phyloP scores from a whole-genome alignment of 2,329 filamentous ascomycete genomes.

The Trichothecium roseum region DNA sequence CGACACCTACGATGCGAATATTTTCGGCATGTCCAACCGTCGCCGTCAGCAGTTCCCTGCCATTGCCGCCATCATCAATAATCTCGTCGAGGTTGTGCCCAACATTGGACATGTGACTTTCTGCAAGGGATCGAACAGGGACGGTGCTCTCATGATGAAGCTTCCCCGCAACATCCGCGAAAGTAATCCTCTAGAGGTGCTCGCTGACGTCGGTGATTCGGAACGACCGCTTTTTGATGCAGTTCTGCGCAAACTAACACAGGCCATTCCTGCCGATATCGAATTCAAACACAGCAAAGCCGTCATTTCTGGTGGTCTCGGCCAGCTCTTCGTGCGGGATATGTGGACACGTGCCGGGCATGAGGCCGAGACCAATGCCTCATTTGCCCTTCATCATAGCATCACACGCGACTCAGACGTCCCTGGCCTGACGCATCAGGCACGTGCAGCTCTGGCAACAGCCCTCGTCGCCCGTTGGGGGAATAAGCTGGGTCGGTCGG shows the following conservation, averaged over 20 bases:
- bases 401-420: conserved; percentile 56
- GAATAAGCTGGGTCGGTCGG: conserved; percentile 41
- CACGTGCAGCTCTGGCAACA: conserved; percentile 61
- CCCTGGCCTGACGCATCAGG: conserved; percentile 65
- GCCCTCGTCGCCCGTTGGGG: conserved; percentile 67
- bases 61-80: conserved; percentile 69
- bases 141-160: conserved; percentile 69
- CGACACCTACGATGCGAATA: conserved; percentile 38
- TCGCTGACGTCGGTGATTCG: conserved; percentile 12
- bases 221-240: conserved; percentile 22
- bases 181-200: conserved; percentile 49
- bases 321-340: conserved; percentile 33
- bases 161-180: conserved; percentile 49
- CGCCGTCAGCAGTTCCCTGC: conserved; percentile 75
- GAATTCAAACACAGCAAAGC: conserved; percentile 24
- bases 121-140: conserved; percentile 78
- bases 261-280: conserved; percentile 29
- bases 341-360: conserved; percentile 43
- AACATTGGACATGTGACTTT: conserved; percentile 67
- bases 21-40: conserved; percentile 71
- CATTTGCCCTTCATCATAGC: conserved; percentile 62
- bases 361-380: conserved; percentile 43
- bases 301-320: conserved; percentile 31
- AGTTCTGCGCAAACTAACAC: conserved; percentile 24
- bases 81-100: conserved; percentile 59